Conservation (phyloP, 345 rosid genomes). For the Reutealis trisperma region DNA sequence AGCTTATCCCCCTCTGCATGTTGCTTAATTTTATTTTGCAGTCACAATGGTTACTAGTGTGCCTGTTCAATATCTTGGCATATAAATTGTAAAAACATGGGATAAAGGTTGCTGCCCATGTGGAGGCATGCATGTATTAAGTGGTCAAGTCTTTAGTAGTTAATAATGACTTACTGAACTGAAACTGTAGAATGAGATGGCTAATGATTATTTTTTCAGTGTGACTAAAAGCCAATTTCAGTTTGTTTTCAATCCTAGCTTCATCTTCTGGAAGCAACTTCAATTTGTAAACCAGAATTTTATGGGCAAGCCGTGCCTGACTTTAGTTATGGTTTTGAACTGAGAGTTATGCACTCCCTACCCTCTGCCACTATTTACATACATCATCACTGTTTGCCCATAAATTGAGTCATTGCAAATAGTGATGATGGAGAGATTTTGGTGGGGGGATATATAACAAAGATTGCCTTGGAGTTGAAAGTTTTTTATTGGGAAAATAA, state of each 20-base stretch:
- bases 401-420: no score
- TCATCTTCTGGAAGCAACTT: not conserved
- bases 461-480: no score
- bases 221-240: not conserved
- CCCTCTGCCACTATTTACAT: no score
- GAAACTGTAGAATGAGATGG: slow-evolving; percentile 2
- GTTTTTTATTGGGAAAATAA: no score
- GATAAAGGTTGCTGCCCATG: not conserved
- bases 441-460: no score
- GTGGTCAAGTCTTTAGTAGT: not conserved
- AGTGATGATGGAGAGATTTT: no score
- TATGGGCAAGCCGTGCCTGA: not conserved
- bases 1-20: slow-evolving; percentile 25
- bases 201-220: not conserved
- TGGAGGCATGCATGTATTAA: not conserved
- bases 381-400: no score
- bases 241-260: not conserved
- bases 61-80: not conserved
- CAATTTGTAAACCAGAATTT: not conserved
- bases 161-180: not conserved
- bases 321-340: not conserved
- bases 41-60: not conserved
- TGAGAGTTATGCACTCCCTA: not conserved
- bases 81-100: not conserved
- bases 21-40: slow-evolving; percentile 12